Evolutionary conservation across 306 rosid genomes (phyloP).

Genomic region (Vigna angularis): DNA sequence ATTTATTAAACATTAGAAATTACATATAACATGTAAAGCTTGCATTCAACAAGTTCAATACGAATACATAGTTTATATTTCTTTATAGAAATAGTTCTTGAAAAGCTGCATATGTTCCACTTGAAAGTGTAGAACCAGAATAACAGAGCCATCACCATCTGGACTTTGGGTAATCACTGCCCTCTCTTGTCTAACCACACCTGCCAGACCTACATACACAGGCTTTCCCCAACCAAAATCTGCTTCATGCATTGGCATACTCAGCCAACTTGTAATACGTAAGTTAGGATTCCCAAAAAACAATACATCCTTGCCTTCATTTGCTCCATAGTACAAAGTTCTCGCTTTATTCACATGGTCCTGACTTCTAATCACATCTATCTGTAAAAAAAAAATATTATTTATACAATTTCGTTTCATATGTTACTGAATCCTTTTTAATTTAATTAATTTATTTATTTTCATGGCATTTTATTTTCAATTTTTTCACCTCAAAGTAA

Average conservation of each 20-base stretch:
- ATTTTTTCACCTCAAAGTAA: too few species aligned
- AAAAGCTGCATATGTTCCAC: background rate
- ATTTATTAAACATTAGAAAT: too few species aligned
- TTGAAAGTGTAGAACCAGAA: background rate
- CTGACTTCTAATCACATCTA: background rate
- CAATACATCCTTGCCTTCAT: background rate
- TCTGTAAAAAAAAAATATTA: background rate
- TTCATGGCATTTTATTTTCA: too few species aligned
- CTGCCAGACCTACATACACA: background rate
- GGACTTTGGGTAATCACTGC: background rate
- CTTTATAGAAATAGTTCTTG: background rate
- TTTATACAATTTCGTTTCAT: too few species aligned
- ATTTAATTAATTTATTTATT: too few species aligned
- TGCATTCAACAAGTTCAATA: too few species aligned
- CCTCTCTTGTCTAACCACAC: background rate
- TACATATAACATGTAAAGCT: too few species aligned
- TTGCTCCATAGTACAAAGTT: background rate
- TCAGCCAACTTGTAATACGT: background rate
- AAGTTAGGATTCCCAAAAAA: background rate
- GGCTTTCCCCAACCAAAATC: constrained; percentile 21
- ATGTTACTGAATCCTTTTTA: too few species aligned
- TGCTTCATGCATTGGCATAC: background rate
- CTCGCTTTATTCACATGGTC: background rate
- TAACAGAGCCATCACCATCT: background rate
- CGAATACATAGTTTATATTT: too few species aligned